Evolutionary conservation across 371 early-diverging fungal genomes (phyloP).

Genomic region (Mortierella polycephala): DNA sequence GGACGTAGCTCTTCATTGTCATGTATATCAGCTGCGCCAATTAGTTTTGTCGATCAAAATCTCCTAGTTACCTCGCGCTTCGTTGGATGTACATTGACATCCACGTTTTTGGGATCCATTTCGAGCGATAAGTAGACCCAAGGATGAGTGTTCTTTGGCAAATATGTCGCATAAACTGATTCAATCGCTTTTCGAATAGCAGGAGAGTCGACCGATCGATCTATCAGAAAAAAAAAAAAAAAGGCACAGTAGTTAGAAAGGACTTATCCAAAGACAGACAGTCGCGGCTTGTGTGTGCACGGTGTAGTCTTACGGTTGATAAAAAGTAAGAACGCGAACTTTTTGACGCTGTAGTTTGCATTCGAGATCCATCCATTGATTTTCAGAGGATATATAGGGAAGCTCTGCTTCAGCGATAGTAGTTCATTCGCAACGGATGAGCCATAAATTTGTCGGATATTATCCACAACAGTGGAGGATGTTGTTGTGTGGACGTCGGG

Average conservation of each 20-base stretch:
- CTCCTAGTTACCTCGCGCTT: constrained; percentile 86
- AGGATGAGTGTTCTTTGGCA: constrained; percentile 91
- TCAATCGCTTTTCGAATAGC: constrained; percentile 85
- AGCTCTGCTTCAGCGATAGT: constrained; percentile 61
- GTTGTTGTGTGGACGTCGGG: constrained; percentile 83
- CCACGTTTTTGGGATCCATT: constrained; percentile 86
- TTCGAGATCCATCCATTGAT: constrained; percentile 81
- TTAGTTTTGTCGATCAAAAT: too few relatives aligned
- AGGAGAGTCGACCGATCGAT: constrained; percentile 89
- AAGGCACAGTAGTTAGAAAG: too few relatives aligned
- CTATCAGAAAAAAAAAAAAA: constrained; percentile 51
- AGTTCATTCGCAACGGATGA: constrained; percentile 78
- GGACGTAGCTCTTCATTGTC: neutral
- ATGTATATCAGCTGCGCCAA: too few relatives aligned
- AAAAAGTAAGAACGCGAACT: constrained; percentile 86
- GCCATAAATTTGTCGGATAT: constrained; percentile 87
- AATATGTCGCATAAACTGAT: constrained; percentile 76
- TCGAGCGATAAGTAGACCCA: constrained; percentile 92
- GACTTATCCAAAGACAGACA: too few relatives aligned
- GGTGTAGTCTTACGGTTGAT: constrained; percentile 84
- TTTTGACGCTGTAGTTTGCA: constrained; percentile 85
- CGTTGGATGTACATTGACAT: constrained; percentile 99
- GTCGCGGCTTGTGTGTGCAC: neutral
- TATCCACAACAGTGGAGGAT: constrained; percentile 70
- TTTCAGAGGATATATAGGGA: constrained; percentile 61